phyloP scores from a whole-genome alignment of 768 basidiomycete genomes.

The Coprinellus aureogranulatus region DNA sequence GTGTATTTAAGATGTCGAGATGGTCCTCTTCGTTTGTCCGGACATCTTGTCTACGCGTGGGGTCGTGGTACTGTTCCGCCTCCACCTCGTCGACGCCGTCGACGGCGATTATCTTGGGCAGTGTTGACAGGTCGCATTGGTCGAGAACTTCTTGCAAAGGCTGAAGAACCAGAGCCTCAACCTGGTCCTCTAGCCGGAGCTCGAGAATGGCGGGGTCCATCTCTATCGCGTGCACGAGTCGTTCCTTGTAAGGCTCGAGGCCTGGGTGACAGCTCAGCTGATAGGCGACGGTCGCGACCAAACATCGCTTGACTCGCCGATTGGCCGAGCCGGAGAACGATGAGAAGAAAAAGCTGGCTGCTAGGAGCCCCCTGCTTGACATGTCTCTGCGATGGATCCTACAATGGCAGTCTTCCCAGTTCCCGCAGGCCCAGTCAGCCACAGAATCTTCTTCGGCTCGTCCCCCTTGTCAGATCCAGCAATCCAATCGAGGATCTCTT shows the following conservation, averaged over 20 bases:
- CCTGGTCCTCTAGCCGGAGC: not conserved
- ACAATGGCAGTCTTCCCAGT: slow-evolving; percentile 6
- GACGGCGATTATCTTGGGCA: not conserved
- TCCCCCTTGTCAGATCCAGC: not conserved
- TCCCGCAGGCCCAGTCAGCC: slow-evolving; percentile 8
- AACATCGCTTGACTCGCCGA: not conserved
- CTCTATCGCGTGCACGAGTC: not conserved
- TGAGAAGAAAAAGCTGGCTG: slow-evolving; percentile 8
- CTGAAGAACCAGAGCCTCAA: not conserved
- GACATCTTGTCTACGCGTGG: not conserved
- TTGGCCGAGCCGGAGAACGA: not conserved
- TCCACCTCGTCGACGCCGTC: not conserved
- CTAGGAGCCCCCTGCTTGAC: not conserved
- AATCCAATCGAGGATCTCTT: slow-evolving; percentile 4
- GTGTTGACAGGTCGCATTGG: not conserved
- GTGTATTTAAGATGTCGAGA: not conserved
- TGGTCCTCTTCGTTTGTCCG: not conserved
- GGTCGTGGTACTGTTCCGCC: not conserved
- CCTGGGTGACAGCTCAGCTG: not conserved
- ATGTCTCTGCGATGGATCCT: slow-evolving; percentile 2
- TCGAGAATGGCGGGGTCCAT: not conserved
- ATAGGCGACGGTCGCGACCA: not conserved
- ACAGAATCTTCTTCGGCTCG: not conserved
- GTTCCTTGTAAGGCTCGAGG: not conserved
- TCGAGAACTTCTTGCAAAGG: not conserved